phyloP scores from a whole-genome alignment of 352 stramenopile species.

The Phytophthora cactorum region DNA sequence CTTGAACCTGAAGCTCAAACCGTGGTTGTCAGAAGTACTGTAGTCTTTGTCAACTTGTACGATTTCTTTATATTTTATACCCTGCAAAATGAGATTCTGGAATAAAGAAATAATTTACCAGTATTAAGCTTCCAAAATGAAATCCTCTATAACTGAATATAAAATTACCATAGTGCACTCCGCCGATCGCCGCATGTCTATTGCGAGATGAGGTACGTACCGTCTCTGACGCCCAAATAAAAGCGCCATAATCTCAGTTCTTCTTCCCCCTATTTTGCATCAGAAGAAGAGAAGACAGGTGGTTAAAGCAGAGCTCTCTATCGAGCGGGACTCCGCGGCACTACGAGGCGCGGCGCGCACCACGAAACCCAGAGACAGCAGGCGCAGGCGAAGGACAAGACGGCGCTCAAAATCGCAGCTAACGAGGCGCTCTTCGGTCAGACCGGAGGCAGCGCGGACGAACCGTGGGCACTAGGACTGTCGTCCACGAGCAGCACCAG shows the following conservation, averaged over 20 bases:
- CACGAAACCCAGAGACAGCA: constrained; percentile 8
- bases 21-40: background rate
- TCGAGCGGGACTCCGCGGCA: constrained; percentile 6
- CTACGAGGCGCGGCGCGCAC: constrained; percentile 19
- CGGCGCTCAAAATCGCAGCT: constrained; percentile 48
- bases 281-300: no score
- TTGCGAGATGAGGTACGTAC: constrained; percentile 7
- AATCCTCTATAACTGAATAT: no score
- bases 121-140: no score
- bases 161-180: no score
- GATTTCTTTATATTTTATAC: background rate
- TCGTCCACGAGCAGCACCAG: constrained; percentile 27
- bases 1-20: no score
- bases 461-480: constrained; percentile 34
- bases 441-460: constrained; percentile 37
- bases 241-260: constrained; percentile 5
- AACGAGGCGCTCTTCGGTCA: constrained; percentile 52
- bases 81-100: background rate
- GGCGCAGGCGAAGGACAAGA: constrained; percentile 31
- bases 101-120: no score
- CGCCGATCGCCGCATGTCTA: constrained; percentile 7
- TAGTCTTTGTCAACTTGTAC: background rate
- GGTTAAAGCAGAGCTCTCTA: constrained; percentile 9
- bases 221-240: constrained; percentile 18
- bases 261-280: constrained; percentile 13